A percentile compares a stretch with the other conserved stretches of the same genome.
These are phyloP conservation scores for Lichina pygmaea DNA, from an alignment of 495 filamentous ascomycete species.

Conservation along the genomic window DNA sequence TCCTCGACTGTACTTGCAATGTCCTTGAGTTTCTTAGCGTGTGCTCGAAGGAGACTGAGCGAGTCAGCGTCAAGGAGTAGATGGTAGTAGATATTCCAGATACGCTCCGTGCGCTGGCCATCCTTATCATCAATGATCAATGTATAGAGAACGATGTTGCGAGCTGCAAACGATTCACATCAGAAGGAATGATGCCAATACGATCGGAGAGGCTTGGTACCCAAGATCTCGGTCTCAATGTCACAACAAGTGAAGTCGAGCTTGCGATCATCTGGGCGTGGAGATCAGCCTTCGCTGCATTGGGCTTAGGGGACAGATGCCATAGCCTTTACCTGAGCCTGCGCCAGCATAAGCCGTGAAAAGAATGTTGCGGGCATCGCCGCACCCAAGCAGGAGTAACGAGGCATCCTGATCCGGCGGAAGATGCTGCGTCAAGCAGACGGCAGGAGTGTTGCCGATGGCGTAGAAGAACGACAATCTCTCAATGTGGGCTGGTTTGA, in stretches of 20 bases:
- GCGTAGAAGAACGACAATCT: slow-evolving; percentile 15
- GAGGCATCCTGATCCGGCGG: slow-evolving; percentile 18
- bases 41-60: slow-evolving; percentile 11
- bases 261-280: background rate
- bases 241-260: slow-evolving; percentile 23
- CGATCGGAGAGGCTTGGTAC: slow-evolving; percentile 7
- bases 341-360: slow-evolving; percentile 17
- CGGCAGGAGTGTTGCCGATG: slow-evolving; percentile 23
- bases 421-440: slow-evolving; percentile 19
- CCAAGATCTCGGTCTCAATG: slow-evolving; percentile 17
- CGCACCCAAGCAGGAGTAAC: slow-evolving; percentile 24
- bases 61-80: slow-evolving; percentile 16
- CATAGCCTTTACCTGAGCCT: slow-evolving; percentile 2
- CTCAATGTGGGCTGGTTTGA: background rate
- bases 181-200: too few species aligned
- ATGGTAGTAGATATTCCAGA: slow-evolving; percentile 31
- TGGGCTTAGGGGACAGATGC: background rate
- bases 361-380: slow-evolving; percentile 22
- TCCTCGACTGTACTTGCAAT: slow-evolving; percentile 8
- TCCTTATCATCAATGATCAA: slow-evolving; percentile 15
- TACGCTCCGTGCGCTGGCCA: slow-evolving; percentile 4
- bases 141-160: slow-evolving; percentile 23
- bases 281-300: slow-evolving; percentile 3
- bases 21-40: slow-evolving; percentile 14
- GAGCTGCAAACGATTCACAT: slow-evolving; percentile 8